Evolutionary conservation across 257 asterid genomes (phyloP), one percentile per base, ranked within the genome.

Genomic region (Mitragyna speciosa): DNA sequence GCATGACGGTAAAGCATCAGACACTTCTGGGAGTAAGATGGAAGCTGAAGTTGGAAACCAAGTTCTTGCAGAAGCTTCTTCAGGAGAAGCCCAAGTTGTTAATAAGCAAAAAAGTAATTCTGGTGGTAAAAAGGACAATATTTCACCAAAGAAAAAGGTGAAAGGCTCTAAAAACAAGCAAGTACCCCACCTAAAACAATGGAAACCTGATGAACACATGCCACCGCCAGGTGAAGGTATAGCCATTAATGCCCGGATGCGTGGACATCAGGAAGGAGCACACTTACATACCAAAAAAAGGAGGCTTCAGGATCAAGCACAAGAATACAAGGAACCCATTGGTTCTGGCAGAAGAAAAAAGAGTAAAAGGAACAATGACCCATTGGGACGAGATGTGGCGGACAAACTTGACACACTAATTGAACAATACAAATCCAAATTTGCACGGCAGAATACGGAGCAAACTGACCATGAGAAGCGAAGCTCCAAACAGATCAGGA

Each of bases 371-470:
- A 94, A 83, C 52, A 79, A 17, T 8, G 93, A 93, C 28, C 92
- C 97, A 0, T 79, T 91, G 86, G 99, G 99, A 48, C 89, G 91
- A 26, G 99, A 93, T 83, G 87, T 79, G 24, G 79, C 28, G 30
- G 99, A 95, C 85, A 95, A 88, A 67, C 94, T 95, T 3, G 98
- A 95, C 80, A 4, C 84, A 83, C 89, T 95, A 80, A 95, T 95
- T 10, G 93, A 93, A 70, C 90, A 91, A 72, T 95, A 95, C 87
- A 89, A 87, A 75, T 82, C 95, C 48, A 95, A 95, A 71, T 91
- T 93, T 72, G 71, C 91, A 0, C 91, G 90, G 49, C 56, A 71
- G 19, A 81, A 78, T 84, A 81, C 89, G 58, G 79, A 58, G 58
- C 83, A 79, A 70, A 72, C 85, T 17, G 86, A 82, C 33, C 86